phyloP scores from a whole-genome alignment of 2,329 filamentous ascomycete genomes.

The Dendryphion nanum region DNA sequence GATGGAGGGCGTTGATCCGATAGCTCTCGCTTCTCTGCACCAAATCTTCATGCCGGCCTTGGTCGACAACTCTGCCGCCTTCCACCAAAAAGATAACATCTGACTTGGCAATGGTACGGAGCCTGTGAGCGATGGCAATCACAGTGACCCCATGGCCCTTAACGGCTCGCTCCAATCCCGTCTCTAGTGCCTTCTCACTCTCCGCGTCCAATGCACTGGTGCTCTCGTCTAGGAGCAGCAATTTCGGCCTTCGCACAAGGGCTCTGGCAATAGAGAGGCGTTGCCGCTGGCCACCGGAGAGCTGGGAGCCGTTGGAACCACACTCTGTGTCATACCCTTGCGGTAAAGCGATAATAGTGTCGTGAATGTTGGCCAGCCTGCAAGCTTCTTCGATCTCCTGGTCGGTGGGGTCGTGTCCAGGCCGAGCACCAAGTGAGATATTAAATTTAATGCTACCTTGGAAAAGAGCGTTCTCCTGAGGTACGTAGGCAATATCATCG shows the following conservation, averaged over 20 bases:
- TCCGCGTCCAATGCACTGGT: conserved; percentile 45
- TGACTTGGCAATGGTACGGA: conserved; percentile 42
- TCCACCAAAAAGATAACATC: conserved; percentile 50
- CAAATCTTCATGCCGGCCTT: conserved; percentile 50
- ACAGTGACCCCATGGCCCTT: conserved; percentile 39
- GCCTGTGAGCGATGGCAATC: conserved; percentile 46
- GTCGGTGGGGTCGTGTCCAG: conserved; percentile 54
- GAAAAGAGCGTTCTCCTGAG: conserved; percentile 49
- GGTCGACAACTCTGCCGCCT: conserved; percentile 48
- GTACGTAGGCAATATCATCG: conserved; percentile 47
- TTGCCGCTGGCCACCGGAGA: conserved; percentile 46
- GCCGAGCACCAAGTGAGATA: conserved; percentile 49
- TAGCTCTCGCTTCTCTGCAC: conserved; percentile 51
- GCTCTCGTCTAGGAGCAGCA: conserved; percentile 44
- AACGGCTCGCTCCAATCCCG: conserved; percentile 39
- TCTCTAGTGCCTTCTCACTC: conserved; percentile 41
- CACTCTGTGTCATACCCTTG: conserved; percentile 63
- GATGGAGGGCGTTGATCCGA: conserved; percentile 50
- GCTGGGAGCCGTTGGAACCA: conserved; percentile 40
- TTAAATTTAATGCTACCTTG: conserved; percentile 51
- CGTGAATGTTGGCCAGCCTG: conserved; percentile 67
- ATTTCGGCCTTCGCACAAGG: conserved; percentile 41
- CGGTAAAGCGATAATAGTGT: conserved; percentile 62
- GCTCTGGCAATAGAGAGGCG: conserved; percentile 45
- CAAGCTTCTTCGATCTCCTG: conserved; percentile 67